phyloP scores from a whole-genome alignment of 257 asterid species.

The Cynanchum wilfordii region DNA sequence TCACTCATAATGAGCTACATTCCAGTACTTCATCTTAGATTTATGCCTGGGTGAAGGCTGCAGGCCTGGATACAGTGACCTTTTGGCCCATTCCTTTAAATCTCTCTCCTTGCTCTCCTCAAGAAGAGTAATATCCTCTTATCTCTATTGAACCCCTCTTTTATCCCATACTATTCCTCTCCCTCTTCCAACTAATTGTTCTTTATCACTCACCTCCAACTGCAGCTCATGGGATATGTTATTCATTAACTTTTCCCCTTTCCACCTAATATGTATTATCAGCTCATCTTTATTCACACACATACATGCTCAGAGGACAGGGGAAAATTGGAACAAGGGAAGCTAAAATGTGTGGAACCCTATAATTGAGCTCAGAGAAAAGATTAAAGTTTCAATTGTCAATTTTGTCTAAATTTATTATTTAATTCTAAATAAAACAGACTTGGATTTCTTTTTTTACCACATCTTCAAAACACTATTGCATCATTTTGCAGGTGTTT shows the following conservation, averaged over 20 bases:
- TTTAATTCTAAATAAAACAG: not conserved
- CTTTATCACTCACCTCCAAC: no score
- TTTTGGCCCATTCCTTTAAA: no score
- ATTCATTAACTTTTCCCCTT: no score
- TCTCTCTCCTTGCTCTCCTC: no score
- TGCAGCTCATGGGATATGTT: no score
- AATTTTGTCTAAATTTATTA: not conserved
- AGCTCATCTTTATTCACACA: not conserved
- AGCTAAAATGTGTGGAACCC: not conserved
- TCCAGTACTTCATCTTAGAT: not conserved
- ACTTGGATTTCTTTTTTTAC: not conserved
- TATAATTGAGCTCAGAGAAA: not conserved
- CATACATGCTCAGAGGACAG: no score
- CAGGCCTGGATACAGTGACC: not conserved
- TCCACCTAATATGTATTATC: not conserved
- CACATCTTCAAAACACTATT: not conserved
- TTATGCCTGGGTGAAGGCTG: not conserved
- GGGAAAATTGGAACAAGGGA: not conserved
- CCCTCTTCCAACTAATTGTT: no score
- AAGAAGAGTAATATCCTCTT: not conserved
- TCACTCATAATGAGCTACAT: not conserved
- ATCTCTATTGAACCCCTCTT: not conserved
- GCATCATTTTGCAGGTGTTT: not conserved
- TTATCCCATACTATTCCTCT: no score
- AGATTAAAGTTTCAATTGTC: not conserved